Base-by-base conservation (phyloP, 2,329 filamentous ascomycete species). In the Nothomitra cinnamomea region DNA sequence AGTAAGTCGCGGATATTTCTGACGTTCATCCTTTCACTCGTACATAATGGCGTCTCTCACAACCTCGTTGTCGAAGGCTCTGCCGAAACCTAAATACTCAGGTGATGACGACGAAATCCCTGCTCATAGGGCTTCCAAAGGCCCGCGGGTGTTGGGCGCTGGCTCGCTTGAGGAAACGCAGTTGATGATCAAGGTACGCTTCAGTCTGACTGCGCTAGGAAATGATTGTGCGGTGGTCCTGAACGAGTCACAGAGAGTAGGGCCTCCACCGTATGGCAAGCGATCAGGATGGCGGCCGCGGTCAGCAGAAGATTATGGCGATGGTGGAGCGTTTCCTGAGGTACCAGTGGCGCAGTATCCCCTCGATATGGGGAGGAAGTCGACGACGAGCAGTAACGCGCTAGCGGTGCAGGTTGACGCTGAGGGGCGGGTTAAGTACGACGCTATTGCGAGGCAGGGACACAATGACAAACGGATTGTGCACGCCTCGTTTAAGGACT, bases 271-370 rank as follows among this genome's bases (percentile, higher is more conserved):
- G 1, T 98, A 96, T 61, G 87, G 87, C 51, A 82, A 88, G 65
- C 83, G 92, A 63, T 70, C 79, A 65, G 86, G 85, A 77, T 98
- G 92, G 92, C 80, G 92, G 59, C 92, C 92, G 32, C 83, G 90
- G 62, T 77, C 77, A 41, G 79, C 85, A 58, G 89, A 95, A 65
- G 92, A 98, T 67, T 98, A 89, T 70, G 89, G 87, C 61, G 89
- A 96, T 73, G 92, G 92, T 58, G 92, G 92, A 61, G 88, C 90
- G 52, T 98, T 95, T 64, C 92, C 92, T 38, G 90, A 96, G 69
- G 82, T 95, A 25, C 82, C 86, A 13, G 81, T 96, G 52, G 92
- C 90, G 43, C 92, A 98, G 65, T 98, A 96, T 65, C 92, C 92
- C 10, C 78, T 95, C 51, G 87, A 94, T 56, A 95, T 96, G 87